Evolutionary conservation across 805 yeast genomes (phyloP).

Genomic region (Pichia thaimueangensis): DNA sequence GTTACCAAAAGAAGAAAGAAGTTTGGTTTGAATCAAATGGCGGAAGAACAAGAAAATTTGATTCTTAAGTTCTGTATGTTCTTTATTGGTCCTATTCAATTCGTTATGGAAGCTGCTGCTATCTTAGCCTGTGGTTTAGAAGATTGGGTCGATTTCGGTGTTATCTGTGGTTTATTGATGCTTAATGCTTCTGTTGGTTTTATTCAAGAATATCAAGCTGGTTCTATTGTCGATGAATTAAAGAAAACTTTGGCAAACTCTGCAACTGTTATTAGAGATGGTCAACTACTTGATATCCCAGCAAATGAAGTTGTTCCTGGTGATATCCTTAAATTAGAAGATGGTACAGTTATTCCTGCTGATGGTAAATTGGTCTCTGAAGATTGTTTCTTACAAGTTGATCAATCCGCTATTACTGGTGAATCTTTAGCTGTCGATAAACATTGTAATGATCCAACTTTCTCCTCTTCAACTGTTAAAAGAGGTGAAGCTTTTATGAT

Average conservation of each 20-base stretch:
- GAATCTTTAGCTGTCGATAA: slow-evolving; percentile 95
- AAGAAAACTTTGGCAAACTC: slow-evolving; percentile 91
- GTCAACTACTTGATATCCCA: slow-evolving; percentile 64
- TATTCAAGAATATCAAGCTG: slow-evolving; percentile 96
- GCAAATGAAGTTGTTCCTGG: slow-evolving; percentile 90
- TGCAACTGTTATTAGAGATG: slow-evolving; percentile 82
- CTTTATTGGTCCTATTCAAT: slow-evolving; percentile 93
- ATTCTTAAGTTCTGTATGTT: slow-evolving; percentile 75
- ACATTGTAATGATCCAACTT: slow-evolving; percentile 77
- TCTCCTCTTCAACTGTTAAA: slow-evolving; percentile 92
- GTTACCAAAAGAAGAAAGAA: slow-evolving; percentile 79
- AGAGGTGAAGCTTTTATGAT: slow-evolving; percentile 94
- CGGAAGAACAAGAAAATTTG: slow-evolving; percentile 79
- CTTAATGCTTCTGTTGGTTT: slow-evolving; percentile 93
- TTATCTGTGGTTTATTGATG: slow-evolving; percentile 78
- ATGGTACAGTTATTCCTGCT: slow-evolving; percentile 86
- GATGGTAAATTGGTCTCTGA: slow-evolving; percentile 84
- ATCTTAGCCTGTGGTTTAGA: slow-evolving; percentile 91
- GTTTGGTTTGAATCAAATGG: slow-evolving; percentile 86
- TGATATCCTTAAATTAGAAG: slow-evolving; percentile 86
- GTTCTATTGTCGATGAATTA: slow-evolving; percentile 94
- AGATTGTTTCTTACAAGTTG: slow-evolving; percentile 82
- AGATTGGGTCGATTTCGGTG: slow-evolving; percentile 99
- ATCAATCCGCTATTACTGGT: slow-evolving; percentile 97
- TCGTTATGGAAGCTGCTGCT: slow-evolving; percentile 97